Conservation (phyloP, 768 basidiomycete genomes). For the Mrakia hoshinonis region DNA sequence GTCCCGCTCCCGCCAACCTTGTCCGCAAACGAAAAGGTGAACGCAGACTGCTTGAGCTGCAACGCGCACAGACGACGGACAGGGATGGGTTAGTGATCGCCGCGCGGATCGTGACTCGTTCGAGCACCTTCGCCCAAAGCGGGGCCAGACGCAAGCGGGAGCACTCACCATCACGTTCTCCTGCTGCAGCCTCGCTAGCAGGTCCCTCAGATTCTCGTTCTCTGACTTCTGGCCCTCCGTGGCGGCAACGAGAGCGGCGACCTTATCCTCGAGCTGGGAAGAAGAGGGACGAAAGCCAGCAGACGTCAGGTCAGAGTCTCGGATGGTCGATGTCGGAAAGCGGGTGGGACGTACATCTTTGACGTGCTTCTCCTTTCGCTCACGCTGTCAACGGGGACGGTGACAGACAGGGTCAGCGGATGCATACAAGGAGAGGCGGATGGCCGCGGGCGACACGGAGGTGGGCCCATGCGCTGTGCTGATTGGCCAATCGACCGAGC, state of each 20-base stretch:
- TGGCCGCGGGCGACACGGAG: no score
- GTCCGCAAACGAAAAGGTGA: conserved; percentile 65
- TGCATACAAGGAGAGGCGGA: no score
- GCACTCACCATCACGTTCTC: conserved; percentile 51
- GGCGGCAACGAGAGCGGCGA: conserved; percentile 74
- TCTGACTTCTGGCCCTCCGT: conserved; percentile 63
- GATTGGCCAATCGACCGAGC: no score
- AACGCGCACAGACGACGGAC: no score
- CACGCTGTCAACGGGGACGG: conserved; percentile 43
- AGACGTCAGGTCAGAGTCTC: conserved; percentile 21
- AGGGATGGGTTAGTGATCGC: no score
- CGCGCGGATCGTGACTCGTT: no score
- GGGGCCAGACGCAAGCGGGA: neutral
- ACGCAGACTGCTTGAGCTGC: conserved; percentile 65
- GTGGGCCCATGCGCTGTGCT: no score
- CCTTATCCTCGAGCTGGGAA: conserved; percentile 78
- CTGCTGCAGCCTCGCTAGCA: conserved; percentile 68
- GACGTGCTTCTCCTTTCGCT: conserved; percentile 94
- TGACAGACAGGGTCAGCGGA: neutral
- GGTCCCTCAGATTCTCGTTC: conserved; percentile 81
- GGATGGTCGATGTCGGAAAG: neutral
- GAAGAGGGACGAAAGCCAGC: neutral
- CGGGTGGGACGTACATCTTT: conserved; percentile 65
- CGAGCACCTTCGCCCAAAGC: no score
- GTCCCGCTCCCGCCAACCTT: neutral